Base-by-base conservation (phyloP, 192 early-diverging fungal species). In the Entomortierella beljakovae region DNA sequence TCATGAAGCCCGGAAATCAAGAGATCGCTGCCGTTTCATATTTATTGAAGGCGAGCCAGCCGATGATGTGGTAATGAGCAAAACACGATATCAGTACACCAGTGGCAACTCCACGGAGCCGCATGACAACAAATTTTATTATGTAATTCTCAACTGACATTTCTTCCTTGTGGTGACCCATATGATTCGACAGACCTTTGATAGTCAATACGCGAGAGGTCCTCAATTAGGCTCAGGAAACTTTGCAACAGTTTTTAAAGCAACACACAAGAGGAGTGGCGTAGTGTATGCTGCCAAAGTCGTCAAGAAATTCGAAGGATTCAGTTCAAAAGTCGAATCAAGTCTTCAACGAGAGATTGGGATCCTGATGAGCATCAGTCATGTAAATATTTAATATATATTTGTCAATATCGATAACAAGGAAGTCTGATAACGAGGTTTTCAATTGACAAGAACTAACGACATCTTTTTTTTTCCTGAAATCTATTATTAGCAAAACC, bases 251-350 rank as follows among this genome's bases (percentile, higher is more conserved):
- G 92, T 93, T 26, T 84, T 81, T 60, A 63, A 80, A 15, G 87
- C 84, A 7, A 85, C 79, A 15, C 82, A 88, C 37, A 64, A 87
- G 40, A 80, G 66, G 15, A 88, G 84, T 38, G 87, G 88, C 13
- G 61, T 86, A 25, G 73, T 80, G n/a, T 92, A 80, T 58, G 92
- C 92, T 6, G 88, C 92, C 57, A 94, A 94, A 74, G 89, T 91
- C 38, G 86, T 94, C 25, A 88, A 89, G 51, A 91, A 90, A 73
- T 89, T 90, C 65, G 91, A 87, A 69, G 84, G 83, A 42, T 88
- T 91, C 56, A 92, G 88, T 61, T 85, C 91, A 42, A 82, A 72
- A 38, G 88, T 93, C 81, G 89, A 91, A 62, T 82, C 89, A 25
- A 91, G 90, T 57, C 29, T 90, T 10, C 61, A 81, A 33, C 68